Percentiles rank a stretch among this genome's conserved stretches.
Evolutionary conservation across 257 asterid genomes (phyloP).

Genomic region (Gentiana straminea): DNA sequence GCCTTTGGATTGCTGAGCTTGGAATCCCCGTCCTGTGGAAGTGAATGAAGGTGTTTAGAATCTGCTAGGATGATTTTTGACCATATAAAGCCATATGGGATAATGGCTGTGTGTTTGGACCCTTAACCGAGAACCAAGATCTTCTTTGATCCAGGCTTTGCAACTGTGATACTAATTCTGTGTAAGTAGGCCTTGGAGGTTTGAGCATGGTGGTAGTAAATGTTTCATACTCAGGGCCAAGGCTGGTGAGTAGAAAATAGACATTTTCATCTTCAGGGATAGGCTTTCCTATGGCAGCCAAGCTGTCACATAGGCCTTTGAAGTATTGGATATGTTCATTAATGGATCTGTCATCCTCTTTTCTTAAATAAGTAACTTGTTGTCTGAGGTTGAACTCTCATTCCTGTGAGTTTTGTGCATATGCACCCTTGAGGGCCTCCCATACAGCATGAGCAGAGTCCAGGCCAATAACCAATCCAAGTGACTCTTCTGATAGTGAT

Average conservation of each 20-base stretch:
- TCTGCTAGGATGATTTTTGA: not conserved
- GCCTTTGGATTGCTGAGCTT: not conserved
- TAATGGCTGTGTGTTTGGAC: not conserved
- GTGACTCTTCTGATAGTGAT: not conserved
- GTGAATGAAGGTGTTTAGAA: not conserved
- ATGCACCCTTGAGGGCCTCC: not conserved
- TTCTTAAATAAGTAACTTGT: not conserved
- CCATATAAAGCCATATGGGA: not conserved
- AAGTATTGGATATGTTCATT: not conserved
- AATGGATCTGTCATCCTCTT: not conserved
- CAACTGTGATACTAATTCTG: not conserved
- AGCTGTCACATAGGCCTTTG: not conserved
- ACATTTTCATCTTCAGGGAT: not conserved
- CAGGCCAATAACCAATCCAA: not conserved
- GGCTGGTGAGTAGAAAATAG: not conserved
- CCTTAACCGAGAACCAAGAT: not conserved
- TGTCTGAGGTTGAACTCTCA: not conserved
- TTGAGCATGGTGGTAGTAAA: not conserved
- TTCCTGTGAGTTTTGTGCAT: not conserved
- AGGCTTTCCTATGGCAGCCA: not conserved
- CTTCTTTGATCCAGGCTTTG: not conserved
- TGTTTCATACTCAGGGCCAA: not conserved
- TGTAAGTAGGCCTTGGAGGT: slow-evolving; percentile 1
- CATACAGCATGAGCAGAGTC: too few species aligned
- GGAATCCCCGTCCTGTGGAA: not conserved